Base-by-base conservation (phyloP, 768 basidiomycete genomes). In the Filobasidium wieringae region DNA sequence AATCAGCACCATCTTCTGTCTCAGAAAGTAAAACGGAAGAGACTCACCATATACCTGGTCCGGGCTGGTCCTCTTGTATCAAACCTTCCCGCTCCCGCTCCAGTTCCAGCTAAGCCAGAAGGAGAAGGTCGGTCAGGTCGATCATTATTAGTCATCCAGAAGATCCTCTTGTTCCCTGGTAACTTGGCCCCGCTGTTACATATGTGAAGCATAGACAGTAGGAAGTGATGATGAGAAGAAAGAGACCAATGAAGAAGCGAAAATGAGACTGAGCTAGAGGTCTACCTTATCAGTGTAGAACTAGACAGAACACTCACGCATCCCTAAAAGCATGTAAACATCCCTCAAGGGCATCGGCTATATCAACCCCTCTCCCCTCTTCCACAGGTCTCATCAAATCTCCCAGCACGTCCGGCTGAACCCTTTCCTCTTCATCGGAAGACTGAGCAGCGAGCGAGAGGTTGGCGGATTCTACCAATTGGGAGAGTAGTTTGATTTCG, bases 141-240 rank as follows among this genome's bases (percentile, higher is more conserved):
- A 64, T 91, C 89, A 63, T 87, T 83, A 68, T 97, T 86, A 0
- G 95, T 97, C 40, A 99, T 86, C 36, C 93, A 76, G 70, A 96
- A 96, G 0, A 97, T 80, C 5, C 91, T 84, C 69, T 93, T 92
- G n/a, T 85, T 83, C 2, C 89, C 88, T 0, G 84, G 88, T 68
- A 91, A 50, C 47, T 73, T 74, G 24, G 75, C 72, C 12, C 63
- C 65, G 4, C 89, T 22, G 84, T 37, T 37, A n/a, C 11, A 9
- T 37, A n/a, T n/a, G n/a, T n/a, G n/a, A n/a, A n/a, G n/a, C n/a
- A n/a, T n/a, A n/a, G n/a, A n/a, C n/a, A n/a, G n/a, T n/a, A n/a
- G n/a, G n/a, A n/a, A n/a, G n/a, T n/a, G n/a, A n/a, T n/a, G n/a
- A n/a, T n/a, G n/a, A n/a, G n/a, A n/a, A n/a, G n/a, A n/a, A n/a